Percentiles rank a stretch among this genome's conserved stretches.
These are phyloP conservation scores for Lentinula sp. DNA, from an alignment of 768 basidiomycete genomes.

Conservation along the genomic window DNA sequence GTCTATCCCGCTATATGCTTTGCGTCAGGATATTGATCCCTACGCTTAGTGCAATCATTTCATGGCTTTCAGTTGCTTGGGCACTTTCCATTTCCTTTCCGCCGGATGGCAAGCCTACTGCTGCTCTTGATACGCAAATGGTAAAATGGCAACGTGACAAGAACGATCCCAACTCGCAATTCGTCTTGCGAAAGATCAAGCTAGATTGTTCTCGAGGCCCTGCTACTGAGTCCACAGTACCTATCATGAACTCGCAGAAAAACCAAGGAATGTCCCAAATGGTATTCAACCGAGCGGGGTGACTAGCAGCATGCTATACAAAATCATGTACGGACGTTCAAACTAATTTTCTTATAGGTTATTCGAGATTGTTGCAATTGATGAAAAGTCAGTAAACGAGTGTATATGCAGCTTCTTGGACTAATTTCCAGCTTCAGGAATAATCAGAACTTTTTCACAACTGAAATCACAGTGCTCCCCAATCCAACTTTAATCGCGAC, in stretches of 20 bases:
- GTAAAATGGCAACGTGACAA: neutral
- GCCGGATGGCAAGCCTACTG: neutral
- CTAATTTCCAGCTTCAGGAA: neutral
- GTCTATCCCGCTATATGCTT: neutral
- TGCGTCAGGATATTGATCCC: neutral
- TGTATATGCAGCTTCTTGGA: neutral
- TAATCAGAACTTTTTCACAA: neutral
- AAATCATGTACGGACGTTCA: neutral
- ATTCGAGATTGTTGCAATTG: neutral
- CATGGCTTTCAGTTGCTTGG: neutral
- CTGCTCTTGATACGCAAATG: neutral
- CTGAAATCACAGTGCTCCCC: neutral
- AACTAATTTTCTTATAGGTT: neutral
- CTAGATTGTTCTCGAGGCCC: neutral
- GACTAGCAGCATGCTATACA: neutral
- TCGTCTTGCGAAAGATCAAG: constrained; percentile 2
- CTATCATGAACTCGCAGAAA: neutral
- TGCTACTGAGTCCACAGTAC: neutral
- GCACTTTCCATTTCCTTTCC: constrained; percentile 2
- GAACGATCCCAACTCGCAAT: neutral
- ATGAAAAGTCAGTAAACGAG: neutral
- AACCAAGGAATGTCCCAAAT: neutral
- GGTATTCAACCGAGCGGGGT: neutral
- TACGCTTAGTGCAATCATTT: neutral
- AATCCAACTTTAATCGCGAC: neutral